These are phyloP conservation scores for Aegilops tauschii DNA, from an alignment of 176 grass and related monocot species.

Conservation along the genomic window DNA sequence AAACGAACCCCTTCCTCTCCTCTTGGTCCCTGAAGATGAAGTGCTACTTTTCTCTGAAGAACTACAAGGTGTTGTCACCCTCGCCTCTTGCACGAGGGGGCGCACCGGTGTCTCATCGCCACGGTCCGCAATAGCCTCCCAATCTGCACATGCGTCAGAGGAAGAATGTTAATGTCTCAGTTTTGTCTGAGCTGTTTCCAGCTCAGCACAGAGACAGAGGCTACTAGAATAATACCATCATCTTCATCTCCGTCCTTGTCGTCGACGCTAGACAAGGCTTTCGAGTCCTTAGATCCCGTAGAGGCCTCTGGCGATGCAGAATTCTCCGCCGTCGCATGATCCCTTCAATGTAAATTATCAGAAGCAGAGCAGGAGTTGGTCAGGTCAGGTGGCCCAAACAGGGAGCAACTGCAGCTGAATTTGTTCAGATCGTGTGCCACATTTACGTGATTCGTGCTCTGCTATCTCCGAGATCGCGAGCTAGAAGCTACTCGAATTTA, in stretches of 20 bases:
- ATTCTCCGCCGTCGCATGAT: not conserved
- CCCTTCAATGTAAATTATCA: conserved; percentile 37
- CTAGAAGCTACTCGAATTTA: not conserved
- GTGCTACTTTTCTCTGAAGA: conserved; percentile 35
- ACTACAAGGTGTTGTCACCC: conserved; percentile 20
- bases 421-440: not conserved
- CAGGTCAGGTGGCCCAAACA: not conserved
- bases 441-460: not conserved
- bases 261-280: conserved; percentile 12
- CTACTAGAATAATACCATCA: conserved; percentile 46
- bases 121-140: conserved; percentile 75
- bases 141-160: conserved; percentile 53
- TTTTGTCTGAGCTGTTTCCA: not conserved
- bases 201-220: not conserved
- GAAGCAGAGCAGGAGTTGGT: conserved; percentile 7
- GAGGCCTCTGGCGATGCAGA: conserved; percentile 31
- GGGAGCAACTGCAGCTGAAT: not conserved
- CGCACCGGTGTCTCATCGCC: conserved; percentile 27
- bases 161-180: conserved; percentile 8
- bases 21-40: conserved; percentile 50
- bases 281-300: conserved; percentile 9
- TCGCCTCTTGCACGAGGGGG: conserved; percentile 31
- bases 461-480: not conserved
- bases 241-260: conserved; percentile 39
- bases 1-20: conserved; percentile 86